Percentiles rank a stretch among this genome's conserved stretches.
Conservation (phyloP, 495 filamentous ascomycete genomes). For the Neurospora tetrasperma region DNA sequence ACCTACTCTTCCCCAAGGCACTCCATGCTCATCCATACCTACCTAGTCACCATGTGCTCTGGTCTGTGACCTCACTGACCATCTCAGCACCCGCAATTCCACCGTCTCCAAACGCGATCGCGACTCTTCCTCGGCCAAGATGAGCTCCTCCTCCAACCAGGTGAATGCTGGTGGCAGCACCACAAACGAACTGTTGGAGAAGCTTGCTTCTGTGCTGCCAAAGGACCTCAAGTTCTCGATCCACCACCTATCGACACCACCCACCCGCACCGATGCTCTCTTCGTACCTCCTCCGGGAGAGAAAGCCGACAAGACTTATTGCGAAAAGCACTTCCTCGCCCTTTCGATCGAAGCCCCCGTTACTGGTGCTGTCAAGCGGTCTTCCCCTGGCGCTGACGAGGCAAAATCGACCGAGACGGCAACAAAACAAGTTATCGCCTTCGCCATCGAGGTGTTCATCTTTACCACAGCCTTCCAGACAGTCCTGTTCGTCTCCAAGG, state of each 20-base stretch:
- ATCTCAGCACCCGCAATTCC: background rate
- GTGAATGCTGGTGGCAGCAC: background rate
- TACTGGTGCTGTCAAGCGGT: slow-evolving; percentile 9
- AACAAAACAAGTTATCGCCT: slow-evolving; percentile 27
- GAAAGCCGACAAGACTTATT: slow-evolving; percentile 63
- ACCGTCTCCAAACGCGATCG: background rate
- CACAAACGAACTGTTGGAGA: slow-evolving; percentile 26
- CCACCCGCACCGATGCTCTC: slow-evolving; percentile 58
- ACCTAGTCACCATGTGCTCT: background rate
- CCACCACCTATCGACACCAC: slow-evolving; percentile 82
- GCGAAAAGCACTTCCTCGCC: slow-evolving; percentile 78
- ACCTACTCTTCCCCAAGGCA: background rate
- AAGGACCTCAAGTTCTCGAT: slow-evolving; percentile 57
- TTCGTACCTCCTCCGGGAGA: slow-evolving; percentile 67
- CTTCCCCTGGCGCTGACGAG: slow-evolving; percentile 21
- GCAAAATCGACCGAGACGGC: slow-evolving; percentile 8
- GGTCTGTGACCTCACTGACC: background rate
- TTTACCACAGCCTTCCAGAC: slow-evolving; percentile 68
- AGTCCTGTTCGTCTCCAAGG: slow-evolving; percentile 91
- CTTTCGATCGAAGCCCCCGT: slow-evolving; percentile 46
- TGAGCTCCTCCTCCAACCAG: background rate
- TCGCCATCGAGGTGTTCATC: slow-evolving; percentile 52
- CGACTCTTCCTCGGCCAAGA: background rate
- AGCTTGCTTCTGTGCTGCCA: slow-evolving; percentile 62
- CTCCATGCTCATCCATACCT: background rate